Evolutionary conservation across 1,284 basidiomycete species (phyloP).

Genomic region (Tilletia setariae): DNA sequence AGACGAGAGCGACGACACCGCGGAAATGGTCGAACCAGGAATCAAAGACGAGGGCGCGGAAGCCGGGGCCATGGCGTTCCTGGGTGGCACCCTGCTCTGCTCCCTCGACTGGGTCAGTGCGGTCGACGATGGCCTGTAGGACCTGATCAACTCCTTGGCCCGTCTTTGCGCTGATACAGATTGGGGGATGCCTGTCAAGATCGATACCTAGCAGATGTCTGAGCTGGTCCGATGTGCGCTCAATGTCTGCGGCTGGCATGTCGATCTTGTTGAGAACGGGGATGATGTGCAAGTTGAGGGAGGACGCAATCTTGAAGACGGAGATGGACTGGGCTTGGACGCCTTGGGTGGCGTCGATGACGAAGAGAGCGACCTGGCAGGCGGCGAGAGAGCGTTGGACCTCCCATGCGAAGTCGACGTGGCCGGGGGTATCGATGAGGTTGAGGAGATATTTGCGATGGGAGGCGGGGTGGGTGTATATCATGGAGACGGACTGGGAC

Average conservation of each 20-base stretch:
- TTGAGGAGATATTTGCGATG: conserved; percentile 73
- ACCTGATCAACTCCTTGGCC: conserved; percentile 75
- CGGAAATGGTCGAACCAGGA: conserved; percentile 89
- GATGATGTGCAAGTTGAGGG: conserved; percentile 78
- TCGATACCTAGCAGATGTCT: conserved; percentile 60
- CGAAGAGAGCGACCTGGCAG: conserved; percentile 85
- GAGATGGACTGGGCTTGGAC: conserved; percentile 97
- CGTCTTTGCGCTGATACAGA: conserved; percentile 75
- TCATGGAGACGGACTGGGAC: conserved; percentile 54
- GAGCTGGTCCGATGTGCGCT: conserved; percentile 35
- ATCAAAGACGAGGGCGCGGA: conserved; percentile 85
- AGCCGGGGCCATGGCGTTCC: conserved; percentile 33
- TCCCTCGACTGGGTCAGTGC: conserved; percentile 65
- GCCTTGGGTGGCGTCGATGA: conserved; percentile 86
- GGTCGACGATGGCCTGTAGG: conserved; percentile 73
- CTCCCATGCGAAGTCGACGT: conserved; percentile 65
- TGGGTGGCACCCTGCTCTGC: conserved; percentile 32
- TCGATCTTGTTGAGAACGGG: conserved; percentile 89
- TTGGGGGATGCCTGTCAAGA: conserved; percentile 53
- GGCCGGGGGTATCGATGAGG: conserved; percentile 84
- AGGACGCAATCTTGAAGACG: conserved; percentile 80
- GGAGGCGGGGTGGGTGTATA: conserved; percentile 37
- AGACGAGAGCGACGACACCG: conserved; percentile 89
- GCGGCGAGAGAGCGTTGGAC: conserved; percentile 87
- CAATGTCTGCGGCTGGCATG: conserved; percentile 33